Conservation (phyloP, 129 eudicot genomes). For the Helianthus annuus region DNA sequence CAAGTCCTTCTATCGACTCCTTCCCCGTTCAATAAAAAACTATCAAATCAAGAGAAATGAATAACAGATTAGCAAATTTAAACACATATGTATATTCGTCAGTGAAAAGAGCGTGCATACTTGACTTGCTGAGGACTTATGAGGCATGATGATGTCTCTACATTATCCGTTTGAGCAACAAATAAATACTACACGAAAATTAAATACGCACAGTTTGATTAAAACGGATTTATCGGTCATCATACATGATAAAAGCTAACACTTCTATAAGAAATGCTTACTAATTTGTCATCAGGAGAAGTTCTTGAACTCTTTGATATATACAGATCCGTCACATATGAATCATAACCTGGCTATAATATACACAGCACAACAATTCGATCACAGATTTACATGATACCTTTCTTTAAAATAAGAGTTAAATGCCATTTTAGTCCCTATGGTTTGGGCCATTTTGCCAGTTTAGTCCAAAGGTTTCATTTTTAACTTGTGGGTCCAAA, state of each 20-base stretch:
- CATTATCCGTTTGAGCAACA: slow-evolving; percentile 65
- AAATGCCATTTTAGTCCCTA: too few species aligned
- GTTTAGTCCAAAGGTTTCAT: too few species aligned
- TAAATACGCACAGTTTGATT: background rate
- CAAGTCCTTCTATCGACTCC: slow-evolving; percentile 65
- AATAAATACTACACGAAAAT: slow-evolving; percentile 58
- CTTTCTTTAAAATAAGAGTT: background rate
- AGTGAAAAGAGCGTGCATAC: slow-evolving; percentile 35
- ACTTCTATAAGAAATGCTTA: slow-evolving; percentile 42
- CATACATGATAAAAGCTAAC: slow-evolving; percentile 7
- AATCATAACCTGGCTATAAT: slow-evolving; percentile 78
- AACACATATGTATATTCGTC: background rate
- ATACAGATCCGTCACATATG: slow-evolving; percentile 73
- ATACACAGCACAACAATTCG: slow-evolving; percentile 16
- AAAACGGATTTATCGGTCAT: background rate
- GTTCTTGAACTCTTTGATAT: slow-evolving; percentile 50
- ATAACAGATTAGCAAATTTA: slow-evolving; percentile 17
- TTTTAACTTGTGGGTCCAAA: too few species aligned
- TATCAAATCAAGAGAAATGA: slow-evolving; percentile 26
- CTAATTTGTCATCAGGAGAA: slow-evolving; percentile 60
- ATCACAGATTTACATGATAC: background rate
- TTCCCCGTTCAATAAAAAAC: slow-evolving; percentile 73
- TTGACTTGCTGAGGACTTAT: slow-evolving; percentile 67
- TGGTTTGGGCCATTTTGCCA: too few species aligned
- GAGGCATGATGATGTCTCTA: slow-evolving; percentile 75